phyloP scores from a whole-genome alignment of 177 flowering plant genomes.

The Vitis hybrid region DNA sequence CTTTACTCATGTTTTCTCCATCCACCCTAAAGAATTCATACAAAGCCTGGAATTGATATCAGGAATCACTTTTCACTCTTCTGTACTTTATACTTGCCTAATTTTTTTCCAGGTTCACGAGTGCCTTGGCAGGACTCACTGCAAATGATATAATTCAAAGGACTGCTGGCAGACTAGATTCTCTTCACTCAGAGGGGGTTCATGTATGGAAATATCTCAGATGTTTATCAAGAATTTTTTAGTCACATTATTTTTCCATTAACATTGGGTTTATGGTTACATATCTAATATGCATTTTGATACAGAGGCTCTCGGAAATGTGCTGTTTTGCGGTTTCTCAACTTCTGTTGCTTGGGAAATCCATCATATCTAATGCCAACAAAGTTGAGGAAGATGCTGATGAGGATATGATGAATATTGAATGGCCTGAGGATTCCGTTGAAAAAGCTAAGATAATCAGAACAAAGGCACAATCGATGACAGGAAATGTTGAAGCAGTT shows the following conservation, averaged over 20 bases:
- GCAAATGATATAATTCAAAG: conserved; percentile 79
- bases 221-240: background rate
- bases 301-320: conserved; percentile 93
- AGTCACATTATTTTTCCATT: background rate
- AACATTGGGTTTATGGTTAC: background rate
- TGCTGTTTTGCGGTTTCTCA: conserved; percentile 86
- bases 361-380: conserved; percentile 65
- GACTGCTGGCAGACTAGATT: conserved; percentile 80
- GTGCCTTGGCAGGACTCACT: conserved; percentile 60
- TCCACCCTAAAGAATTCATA: too few relatives aligned
- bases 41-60: too few relatives aligned
- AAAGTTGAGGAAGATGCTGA: conserved; percentile 53
- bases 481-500: conserved; percentile 73
- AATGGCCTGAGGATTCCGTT: conserved; percentile 91
- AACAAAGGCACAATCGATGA: conserved; percentile 68
- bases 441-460: conserved; percentile 83
- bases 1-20: too few relatives aligned
- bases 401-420: conserved; percentile 45
- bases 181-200: conserved; percentile 90
- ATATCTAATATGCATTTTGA: background rate
- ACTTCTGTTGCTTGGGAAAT: conserved; percentile 76
- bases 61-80: background rate
- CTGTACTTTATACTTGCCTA: background rate
- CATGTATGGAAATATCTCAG: conserved; percentile 55
- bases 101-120: conserved; percentile 68